These are phyloP conservation scores for Penicillium occitanis DNA, from an alignment of 2,329 filamentous ascomycete species.

Conservation along the genomic window DNA sequence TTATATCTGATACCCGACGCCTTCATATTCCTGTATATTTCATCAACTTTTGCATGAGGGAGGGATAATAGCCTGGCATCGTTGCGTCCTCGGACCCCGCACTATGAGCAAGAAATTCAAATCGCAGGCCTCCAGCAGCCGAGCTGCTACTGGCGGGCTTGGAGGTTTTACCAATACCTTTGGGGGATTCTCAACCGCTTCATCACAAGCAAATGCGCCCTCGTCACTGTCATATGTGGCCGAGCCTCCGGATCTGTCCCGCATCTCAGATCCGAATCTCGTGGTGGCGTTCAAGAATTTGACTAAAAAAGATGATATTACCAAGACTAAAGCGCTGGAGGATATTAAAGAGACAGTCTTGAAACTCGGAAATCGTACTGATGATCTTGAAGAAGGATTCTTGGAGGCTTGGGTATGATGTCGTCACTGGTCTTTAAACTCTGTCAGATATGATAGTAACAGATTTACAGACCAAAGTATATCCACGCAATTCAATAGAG, in stretches of 20 bases:
- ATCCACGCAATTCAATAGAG: slow-evolving; percentile 87
- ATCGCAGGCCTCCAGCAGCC: slow-evolving; percentile 63
- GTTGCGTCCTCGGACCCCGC: slow-evolving; percentile 17
- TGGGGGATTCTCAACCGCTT: slow-evolving; percentile 39
- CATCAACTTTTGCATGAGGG: not conserved
- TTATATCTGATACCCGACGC: not conserved
- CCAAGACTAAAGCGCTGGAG: slow-evolving; percentile 85
- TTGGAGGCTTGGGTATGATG: slow-evolving; percentile 79
- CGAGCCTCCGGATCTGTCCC: slow-evolving; percentile 77
- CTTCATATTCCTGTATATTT: not conserved
- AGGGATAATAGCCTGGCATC: not conserved
- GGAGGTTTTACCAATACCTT: slow-evolving; percentile 44
- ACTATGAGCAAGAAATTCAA: slow-evolving; percentile 64
- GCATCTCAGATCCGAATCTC: slow-evolving; percentile 74
- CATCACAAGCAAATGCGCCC: slow-evolving; percentile 46
- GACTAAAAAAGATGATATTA: slow-evolving; percentile 87
- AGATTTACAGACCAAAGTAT: slow-evolving; percentile 69
- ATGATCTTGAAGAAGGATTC: slow-evolving; percentile 74
- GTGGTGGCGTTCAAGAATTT: slow-evolving; percentile 92
- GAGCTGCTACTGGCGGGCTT: slow-evolving; percentile 54
- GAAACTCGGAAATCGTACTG: slow-evolving; percentile 53
- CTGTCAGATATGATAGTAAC: slow-evolving; percentile 34
- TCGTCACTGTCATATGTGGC: slow-evolving; percentile 81
- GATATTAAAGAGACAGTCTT: slow-evolving; percentile 70
- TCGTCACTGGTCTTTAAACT: slow-evolving; percentile 13